phyloP scores from a whole-genome alignment of 441 rosid genomes.

The Biscutella laevigata region DNA sequence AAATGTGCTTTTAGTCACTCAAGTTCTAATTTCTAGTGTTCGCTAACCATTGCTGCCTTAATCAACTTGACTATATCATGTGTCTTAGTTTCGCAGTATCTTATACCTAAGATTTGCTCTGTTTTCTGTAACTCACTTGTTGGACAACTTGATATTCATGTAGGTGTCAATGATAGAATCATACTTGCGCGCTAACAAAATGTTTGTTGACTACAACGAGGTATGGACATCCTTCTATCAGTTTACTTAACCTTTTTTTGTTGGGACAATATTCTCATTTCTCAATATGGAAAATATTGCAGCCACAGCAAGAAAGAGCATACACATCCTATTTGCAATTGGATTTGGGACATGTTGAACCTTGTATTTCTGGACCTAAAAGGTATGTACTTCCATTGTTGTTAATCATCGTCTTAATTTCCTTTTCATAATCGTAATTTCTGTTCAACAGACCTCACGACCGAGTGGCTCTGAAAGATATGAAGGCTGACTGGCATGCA shows the following conservation, averaged over 20 bases:
- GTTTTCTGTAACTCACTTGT: too few relatives aligned
- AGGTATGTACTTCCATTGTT: constrained; percentile 31
- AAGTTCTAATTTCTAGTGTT: too few relatives aligned
- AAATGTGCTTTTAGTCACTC: too few relatives aligned
- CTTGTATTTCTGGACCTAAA: constrained; percentile 63
- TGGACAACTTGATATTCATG: background rate
- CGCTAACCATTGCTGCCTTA: too few relatives aligned
- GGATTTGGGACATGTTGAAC: constrained; percentile 50
- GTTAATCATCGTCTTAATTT: too few relatives aligned
- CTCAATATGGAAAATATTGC: constrained; percentile 4
- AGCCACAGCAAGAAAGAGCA: constrained; percentile 48
- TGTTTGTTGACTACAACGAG: constrained; percentile 58
- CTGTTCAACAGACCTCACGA: constrained; percentile 41
- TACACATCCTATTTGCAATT: constrained; percentile 50
- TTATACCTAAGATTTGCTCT: background rate
- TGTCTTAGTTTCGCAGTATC: background rate
- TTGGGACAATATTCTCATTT: background rate
- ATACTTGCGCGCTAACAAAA: constrained; percentile 54
- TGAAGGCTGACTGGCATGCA: constrained; percentile 65
- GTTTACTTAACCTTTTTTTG: background rate
- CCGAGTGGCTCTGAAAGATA: constrained; percentile 49
- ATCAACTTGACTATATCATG: too few relatives aligned
- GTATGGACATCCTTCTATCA: constrained; percentile 25
- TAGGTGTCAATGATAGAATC: constrained; percentile 59
- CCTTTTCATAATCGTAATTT: constrained; percentile 9